Evolutionary conservation across 2,329 filamentous ascomycete species (phyloP), one percentile per base, ranked within the genome.

Genomic region (Didymella pinodella): DNA sequence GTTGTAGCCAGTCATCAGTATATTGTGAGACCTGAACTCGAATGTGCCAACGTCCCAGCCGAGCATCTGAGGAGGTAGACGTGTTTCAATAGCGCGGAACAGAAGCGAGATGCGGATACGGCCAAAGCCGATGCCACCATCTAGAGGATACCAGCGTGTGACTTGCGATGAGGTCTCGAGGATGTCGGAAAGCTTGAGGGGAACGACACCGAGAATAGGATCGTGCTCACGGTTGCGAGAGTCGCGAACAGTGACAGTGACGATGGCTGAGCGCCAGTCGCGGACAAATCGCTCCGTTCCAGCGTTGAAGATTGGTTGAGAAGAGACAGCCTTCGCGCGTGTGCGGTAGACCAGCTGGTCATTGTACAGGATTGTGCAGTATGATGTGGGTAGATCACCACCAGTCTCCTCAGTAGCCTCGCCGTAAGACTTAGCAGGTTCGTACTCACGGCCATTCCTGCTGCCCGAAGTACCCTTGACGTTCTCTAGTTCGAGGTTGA

Each of bases 11-110:
- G 83, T 79, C 0, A 90, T 87, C 0, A 84, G 84, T 46, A 98
- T 88, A 16, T 82, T 84, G 48, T 92, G 84, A 0, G 89, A 92
- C 0, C 85, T 80, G 73, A 98, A 96, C 71, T 97, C 90, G 71
- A 98, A 97, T 0, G 94, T 97, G 34, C 95, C 95, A 43, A 98
- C 91, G 61, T 97, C 92, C 91, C 94, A 98, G 10, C 94, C 93
- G 4, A 97, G 85, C 77, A 97, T 90, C 40, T 88, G 81, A 0
- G 90, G 90, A n/a, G 93, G 93, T 1, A 98, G 83, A 45, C 88
- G 88, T 52, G 94, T 90, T 75, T 97, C 93, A 43, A 97, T 86
- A 28, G 91, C 93, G 28, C 94, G 89, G 85, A 97, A 97, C 3
- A 98, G 84, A 3, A 98, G 78, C 0, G 92, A 96, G 65, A 99